Evolutionary conservation across 2,329 filamentous ascomycete species (phyloP), one percentile per base, ranked within the genome.

Genomic region (Grosmannia clavigera): DNA sequence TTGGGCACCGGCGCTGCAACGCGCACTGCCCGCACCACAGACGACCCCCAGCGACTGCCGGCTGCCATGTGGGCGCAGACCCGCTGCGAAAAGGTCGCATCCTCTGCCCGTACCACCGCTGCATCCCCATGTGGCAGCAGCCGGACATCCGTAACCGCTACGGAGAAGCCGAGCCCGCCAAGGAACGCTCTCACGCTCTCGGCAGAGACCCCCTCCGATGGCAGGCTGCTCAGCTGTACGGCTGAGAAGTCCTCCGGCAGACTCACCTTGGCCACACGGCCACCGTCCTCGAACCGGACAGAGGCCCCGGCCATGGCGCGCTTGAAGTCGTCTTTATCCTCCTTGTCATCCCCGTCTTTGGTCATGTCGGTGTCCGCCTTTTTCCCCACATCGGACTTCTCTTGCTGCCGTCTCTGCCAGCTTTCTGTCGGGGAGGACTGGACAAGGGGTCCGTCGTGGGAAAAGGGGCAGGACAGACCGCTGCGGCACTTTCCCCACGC

Each of bases 11-110:
- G 22, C 38, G 40, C 19, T 19, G 43, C 55, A 27, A 57, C 33
- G 50, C 27, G 12, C 55, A 19, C 35, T 4, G 25, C 40, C 12
- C 75, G 66, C 9, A 68, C 70, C 33, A 72, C 65, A 0, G 71
- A 67, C 5, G 33, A 35, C 33, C 33, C 33, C 33, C 33, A 35
- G 33, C 33, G 33, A 35, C 33, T 6, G 33, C 33, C 33, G 33
- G 6, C 33, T 1, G 61, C 38, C 7, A 73, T 60, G 0, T 55
- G 57, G 1, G 69, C 71, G 40, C 40, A 43, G 10, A 43, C 10
- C 40, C 40, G 40, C 16, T 2, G 2, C 5, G 40, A 10, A 43
- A 43, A 43, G 12, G 11, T 5, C 40, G 40, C 5, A 43, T 43
- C 40, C 16, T 43, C 40, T 4, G 16, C 5, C 12, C 40, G 40